Conservation (phyloP, 2,329 filamentous ascomycete species). For the Phyllosticta ampelicida region DNA sequence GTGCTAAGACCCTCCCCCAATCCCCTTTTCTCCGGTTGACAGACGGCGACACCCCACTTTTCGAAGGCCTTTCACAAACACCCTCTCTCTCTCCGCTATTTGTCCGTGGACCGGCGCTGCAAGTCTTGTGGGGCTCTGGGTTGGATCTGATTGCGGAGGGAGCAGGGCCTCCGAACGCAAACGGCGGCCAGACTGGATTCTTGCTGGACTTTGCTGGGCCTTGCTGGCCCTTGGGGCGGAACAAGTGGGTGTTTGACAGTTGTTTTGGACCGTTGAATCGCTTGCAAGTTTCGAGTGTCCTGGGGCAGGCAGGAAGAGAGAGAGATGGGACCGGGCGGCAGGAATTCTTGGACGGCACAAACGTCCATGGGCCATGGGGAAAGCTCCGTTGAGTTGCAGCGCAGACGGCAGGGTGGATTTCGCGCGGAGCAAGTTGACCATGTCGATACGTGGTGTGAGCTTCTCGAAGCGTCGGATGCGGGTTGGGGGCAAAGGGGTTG, state of each 20-base stretch:
- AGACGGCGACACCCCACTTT: background rate
- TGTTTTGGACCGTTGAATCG: background rate
- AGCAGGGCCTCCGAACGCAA: background rate
- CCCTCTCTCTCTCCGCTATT: background rate
- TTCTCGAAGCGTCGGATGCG: background rate
- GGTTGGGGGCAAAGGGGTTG: background rate
- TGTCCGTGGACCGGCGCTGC: background rate
- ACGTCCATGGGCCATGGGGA: background rate
- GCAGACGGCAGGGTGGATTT: background rate
- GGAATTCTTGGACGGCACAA: background rate
- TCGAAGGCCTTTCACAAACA: background rate
- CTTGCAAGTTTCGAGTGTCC: background rate
- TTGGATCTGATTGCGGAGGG: background rate
- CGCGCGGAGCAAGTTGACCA: background rate
- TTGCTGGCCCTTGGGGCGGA: background rate
- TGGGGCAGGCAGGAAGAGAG: background rate
- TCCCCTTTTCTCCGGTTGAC: background rate
- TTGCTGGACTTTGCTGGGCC: background rate
- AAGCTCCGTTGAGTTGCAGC: background rate
- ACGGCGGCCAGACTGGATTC: background rate
- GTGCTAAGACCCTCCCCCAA: background rate
- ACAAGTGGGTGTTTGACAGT: background rate
- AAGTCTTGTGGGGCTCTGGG: background rate
- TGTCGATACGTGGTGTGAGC: background rate
- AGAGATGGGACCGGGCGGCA: background rate